Evolutionary conservation across 169 alveolate genomes (phyloP), one percentile per base, ranked within the genome.

Genomic region (Plasmodium gallinaceum): DNA sequence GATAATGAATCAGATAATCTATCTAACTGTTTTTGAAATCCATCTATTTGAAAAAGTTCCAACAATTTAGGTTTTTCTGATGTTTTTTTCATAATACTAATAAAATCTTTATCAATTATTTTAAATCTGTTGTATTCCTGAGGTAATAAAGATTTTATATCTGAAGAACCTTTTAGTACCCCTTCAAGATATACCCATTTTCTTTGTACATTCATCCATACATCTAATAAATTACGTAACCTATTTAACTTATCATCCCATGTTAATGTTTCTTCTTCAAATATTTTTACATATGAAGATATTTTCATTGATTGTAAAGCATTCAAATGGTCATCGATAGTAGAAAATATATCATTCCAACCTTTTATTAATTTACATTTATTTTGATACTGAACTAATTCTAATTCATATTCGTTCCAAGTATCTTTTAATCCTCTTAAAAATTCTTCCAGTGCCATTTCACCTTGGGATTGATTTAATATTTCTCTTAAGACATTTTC

Each of bases 121-220:
- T 96, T 97, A 94, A 98, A 98, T 65, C 98, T 95, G 69, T 95
- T 94, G 88, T 96, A 98, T 93, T 98, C 99, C 39, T 96, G 95
- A 14, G 99, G 97, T 2, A 98, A 96, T 90, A 97, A 94, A 83
- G 96, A 95, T 92, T 97, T 98, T 37, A 98, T 98, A 92, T 98
- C 99, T 7, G 99, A 98, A 8, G 98, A 94, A 16, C 99, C 99
- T 69, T 97, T 96, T 94, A 98, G 98, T 52, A 98, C 98, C 18
- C 99, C 99, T 93, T 98, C 99, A 9, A 98, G 94, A 90, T 98
- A 98, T 32, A 98, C 99, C 99, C 99, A 98, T 88, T 97, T 95
- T 75, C 99, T 95, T 93, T 98, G 98, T 5, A 98, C 99, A 74
- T 98, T 99, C 94, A 98, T 97, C 99, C 99, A 98, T 51, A 96